Base-by-base conservation (phyloP, 495 filamentous ascomycete species). In the Friedmanniomyces endolithicus region DNA sequence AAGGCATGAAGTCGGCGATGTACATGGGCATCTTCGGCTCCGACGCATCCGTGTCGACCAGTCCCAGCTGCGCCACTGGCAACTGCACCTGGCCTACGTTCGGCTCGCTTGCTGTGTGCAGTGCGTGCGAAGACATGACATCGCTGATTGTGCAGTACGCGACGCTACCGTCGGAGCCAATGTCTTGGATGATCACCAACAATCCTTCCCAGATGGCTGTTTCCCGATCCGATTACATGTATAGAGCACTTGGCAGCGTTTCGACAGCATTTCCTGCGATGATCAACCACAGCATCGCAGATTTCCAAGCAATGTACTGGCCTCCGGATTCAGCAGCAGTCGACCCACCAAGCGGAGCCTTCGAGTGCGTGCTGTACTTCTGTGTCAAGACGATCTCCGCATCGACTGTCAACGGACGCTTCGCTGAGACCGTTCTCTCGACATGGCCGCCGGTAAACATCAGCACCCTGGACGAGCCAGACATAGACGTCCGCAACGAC, bases 11-110 rank as follows among this genome's bases (percentile, higher is more conserved):
- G 25, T 17, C 31, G 11, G 51, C 51, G 2, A 17, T 46, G 7
- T 53, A 53, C 25, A 33, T n/a, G 16, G 40, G 51, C 39, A 6
- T 46, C 19, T 45, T 33, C 23, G 23, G 22, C n/a, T 29, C 3
- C 40, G 40, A 31, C 11, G 40, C 9, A 31, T 11, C 14, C 7
- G 20, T 20, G 14, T 31, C 43, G 19, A 1, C 17, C 20, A 45
- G 19, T 22, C 39, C 52, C 1, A n/a, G 22, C 23, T 56, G 53
- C 39, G 9, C 53, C 23, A 48, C 53, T n/a, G 53, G 53, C 11
- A 56, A 56, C 19, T 56, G 53, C 31, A 56, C 53, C 6, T 56
- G 29, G 29, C 43, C 53, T 2, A 34, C 43, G 16, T 56, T 48
- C 35, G 37, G n/a, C 11, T 56, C 53, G 19, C 29, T 56, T 14